These are phyloP conservation scores for Cryptococcus maquisensis DNA, from an alignment of 1,284 basidiomycete genomes.

Conservation along the genomic window DNA sequence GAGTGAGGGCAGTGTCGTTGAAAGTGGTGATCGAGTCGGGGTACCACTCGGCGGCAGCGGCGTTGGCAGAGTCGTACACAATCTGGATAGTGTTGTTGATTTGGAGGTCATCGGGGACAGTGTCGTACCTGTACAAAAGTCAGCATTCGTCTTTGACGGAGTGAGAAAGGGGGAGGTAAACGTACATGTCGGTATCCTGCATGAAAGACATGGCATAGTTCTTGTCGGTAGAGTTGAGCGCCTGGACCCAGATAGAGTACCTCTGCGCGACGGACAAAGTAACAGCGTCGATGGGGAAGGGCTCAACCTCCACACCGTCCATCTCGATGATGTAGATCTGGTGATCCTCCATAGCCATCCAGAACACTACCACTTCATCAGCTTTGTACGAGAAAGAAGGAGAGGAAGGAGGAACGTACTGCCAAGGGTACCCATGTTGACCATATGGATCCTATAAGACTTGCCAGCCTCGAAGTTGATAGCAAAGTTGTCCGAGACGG, in stretches of 20 bases:
- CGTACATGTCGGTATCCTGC: conserved; percentile 63
- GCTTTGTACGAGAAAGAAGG: neutral
- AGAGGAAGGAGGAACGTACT: conserved; percentile 26
- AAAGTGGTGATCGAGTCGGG: conserved; percentile 31
- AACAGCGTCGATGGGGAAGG: conserved; percentile 65
- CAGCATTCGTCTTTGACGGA: neutral
- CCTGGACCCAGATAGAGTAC: conserved; percentile 84
- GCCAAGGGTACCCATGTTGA: conserved; percentile 64
- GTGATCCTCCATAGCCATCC: conserved; percentile 87
- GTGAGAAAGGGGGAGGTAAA: conserved; percentile 2
- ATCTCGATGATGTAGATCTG: conserved; percentile 84
- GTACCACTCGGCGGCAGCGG: conserved; percentile 11
- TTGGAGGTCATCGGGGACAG: conserved; percentile 63
- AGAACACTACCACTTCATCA: conserved; percentile 55
- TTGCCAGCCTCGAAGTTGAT: conserved; percentile 74
- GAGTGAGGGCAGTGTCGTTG: conserved; percentile 50
- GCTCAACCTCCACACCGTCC: conserved; percentile 78
- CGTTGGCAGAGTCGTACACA: conserved; percentile 54
- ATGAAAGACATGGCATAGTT: conserved; percentile 89
- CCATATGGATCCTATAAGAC: conserved; percentile 65
- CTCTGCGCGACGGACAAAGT: conserved; percentile 80
- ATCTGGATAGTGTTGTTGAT: conserved; percentile 73
- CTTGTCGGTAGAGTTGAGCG: conserved; percentile 71
- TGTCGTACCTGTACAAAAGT: conserved; percentile 69
- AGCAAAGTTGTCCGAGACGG: conserved; percentile 73